Percentiles rank a stretch among this genome's conserved stretches.
Conservation (phyloP, 208 protist species). For the Herpetomonas muscarum region DNA sequence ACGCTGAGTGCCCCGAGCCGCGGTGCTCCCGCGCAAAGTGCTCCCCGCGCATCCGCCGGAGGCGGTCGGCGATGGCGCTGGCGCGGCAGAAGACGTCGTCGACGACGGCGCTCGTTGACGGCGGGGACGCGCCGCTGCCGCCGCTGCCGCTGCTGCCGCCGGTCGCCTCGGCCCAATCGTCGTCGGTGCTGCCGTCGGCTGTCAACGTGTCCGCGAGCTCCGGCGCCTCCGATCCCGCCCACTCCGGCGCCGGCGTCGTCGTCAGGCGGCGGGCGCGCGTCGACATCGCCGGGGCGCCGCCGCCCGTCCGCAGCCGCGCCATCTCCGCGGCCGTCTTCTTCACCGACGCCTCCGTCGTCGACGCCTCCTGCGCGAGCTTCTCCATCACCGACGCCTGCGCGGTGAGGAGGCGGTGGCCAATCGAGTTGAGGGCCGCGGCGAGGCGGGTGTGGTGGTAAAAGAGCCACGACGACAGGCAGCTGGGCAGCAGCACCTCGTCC, state of each 20-base stretch:
- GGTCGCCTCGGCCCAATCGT: background rate
- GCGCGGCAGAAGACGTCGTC: background rate
- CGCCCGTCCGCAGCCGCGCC: constrained; percentile 4
- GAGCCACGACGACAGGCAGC: constrained; percentile 51
- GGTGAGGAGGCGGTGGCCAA: constrained; percentile 23
- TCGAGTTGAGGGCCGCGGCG: constrained; percentile 32
- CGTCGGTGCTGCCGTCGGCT: too few relatives aligned
- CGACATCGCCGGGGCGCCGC: background rate
- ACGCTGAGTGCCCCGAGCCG: too few relatives aligned
- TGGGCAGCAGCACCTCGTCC: constrained; percentile 55
- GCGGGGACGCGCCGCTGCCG: background rate
- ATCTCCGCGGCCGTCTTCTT: constrained; percentile 19
- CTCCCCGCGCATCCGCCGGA: background rate
- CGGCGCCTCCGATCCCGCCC: too few relatives aligned
- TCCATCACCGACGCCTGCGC: constrained; percentile 14
- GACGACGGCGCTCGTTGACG: background rate
- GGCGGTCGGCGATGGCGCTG: background rate
- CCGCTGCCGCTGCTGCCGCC: background rate
- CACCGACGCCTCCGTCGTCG: constrained; percentile 15
- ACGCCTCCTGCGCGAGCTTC: constrained; percentile 4
- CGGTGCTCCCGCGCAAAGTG: too few relatives aligned
- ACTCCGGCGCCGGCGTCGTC: too few relatives aligned
- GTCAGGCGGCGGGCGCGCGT: too few relatives aligned
- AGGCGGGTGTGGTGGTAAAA: constrained; percentile 33
- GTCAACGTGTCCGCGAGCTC: too few relatives aligned